Base-by-base conservation (phyloP, 1,284 basidiomycete species). In the Amylostereum areolatum region DNA sequence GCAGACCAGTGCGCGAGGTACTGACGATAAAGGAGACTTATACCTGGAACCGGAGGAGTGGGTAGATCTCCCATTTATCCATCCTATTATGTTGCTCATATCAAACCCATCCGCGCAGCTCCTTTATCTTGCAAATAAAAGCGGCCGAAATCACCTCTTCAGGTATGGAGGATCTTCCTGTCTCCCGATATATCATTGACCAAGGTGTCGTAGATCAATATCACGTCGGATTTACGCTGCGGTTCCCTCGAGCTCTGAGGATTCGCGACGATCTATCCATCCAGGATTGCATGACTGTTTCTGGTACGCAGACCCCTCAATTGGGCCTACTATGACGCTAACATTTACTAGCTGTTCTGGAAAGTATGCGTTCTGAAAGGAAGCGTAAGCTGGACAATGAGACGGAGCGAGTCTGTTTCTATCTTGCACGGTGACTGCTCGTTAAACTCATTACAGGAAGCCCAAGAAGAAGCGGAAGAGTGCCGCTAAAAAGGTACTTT, bases 71-170 rank as follows among this genome's bases (percentile, higher is more conserved):
- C 25, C 27, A 18, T 18, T 18, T 18, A 18, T 18, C 18, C 18
- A 18, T 18, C 18, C 18, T 18, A 18, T 18, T 18, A 18, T 18
- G 18, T 18, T 25, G 27, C 44, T 49, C 49, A 42, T 57, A 50
- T 44, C 28, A 39, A 34, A 49, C 30, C 28, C 40, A 48, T 42
- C 30, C 39, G 30, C 41, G 4, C 48, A 92, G 90, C 52, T 92
- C 89, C 0, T 92, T 93, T 65, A 86, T 97, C 32, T 57, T 97
- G 54, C 88, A 88, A 57, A 80, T 97, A 49, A 97, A 97, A 65
- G 94, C 90, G 0, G 88, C 92, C 0, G 92, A 96, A 62, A 89
- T 97, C 47, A 81, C 81, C 2, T 69, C 74, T 9, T 78, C 89
- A 18, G 85, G 92, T 84, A 49, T 56, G 70, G 57, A 7, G 35